These are phyloP conservation scores for Fragaria vesca DNA, from an alignment of 306 rosid genomes.

Conservation along the genomic window DNA sequence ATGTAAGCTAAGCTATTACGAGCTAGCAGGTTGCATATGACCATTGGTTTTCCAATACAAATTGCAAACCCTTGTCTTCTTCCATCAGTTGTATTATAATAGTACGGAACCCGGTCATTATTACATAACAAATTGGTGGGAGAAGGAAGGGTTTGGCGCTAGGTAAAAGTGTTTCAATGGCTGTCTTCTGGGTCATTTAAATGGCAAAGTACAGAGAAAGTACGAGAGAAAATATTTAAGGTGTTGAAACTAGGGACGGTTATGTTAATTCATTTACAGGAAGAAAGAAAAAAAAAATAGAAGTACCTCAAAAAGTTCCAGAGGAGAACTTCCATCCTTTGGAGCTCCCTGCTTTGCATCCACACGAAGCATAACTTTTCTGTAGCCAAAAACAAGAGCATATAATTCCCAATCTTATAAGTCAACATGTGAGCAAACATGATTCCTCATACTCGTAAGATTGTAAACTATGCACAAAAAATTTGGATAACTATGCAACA, in stretches of 20 bases:
- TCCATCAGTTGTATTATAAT: neutral
- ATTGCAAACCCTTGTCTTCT: neutral
- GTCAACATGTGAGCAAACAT: constrained; percentile 11
- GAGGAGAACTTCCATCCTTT: constrained; percentile 83
- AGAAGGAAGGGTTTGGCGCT: neutral
- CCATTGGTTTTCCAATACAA: neutral
- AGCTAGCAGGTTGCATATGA: neutral
- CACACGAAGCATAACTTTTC: constrained; percentile 90
- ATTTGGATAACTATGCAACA: constrained; percentile 20
- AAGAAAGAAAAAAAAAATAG: neutral
- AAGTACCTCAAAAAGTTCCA: constrained; percentile 84
- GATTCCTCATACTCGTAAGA: neutral
- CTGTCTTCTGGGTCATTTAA: neutral
- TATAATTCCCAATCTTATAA: neutral
- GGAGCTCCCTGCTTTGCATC: constrained; percentile 97
- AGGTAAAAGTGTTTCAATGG: neutral
- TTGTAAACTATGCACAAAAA: neutral
- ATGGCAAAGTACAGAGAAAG: neutral
- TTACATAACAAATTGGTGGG: neutral
- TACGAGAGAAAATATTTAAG: neutral
- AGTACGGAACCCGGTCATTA: neutral
- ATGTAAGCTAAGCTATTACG: neutral
- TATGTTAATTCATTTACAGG: neutral
- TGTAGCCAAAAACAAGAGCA: constrained; percentile 39
- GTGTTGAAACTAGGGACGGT: neutral